Evolutionary conservation across 2,329 filamentous ascomycete genomes (phyloP), one percentile per base, ranked within the genome.

Genomic region (Claviceps monticola): DNA sequence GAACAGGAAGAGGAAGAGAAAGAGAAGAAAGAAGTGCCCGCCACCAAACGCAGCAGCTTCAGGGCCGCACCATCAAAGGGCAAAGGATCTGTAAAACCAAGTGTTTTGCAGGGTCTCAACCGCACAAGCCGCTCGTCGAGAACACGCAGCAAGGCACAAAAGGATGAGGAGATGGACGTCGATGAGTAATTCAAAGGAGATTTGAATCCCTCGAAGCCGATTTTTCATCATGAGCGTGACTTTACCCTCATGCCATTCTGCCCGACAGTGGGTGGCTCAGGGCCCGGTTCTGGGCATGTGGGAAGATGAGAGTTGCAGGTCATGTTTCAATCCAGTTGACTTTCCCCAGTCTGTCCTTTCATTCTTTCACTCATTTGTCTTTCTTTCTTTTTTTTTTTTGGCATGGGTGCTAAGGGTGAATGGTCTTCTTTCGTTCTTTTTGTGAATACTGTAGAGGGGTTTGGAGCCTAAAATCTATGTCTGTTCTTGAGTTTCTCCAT

Each of bases 91-190:
- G 53, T 58, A 49, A 65, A 67, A 55, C 53, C 61, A 21, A 62
- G 53, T 44, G 57, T 53, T 13, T 42, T 57, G n/a, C 51, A 60
- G 1, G 56, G 56, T 47, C 36, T 52, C 3, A 58, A 55, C 36
- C 59, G 59, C 49, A 46, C 56, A 51, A 55, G 56, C 26, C 61
- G 59, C 54, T 51, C 60, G 26, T 50, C 59, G 17, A 60, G 64
- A 48, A 50, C 58, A 9, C 60, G 64, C 6, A 56, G 55, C 7
- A 58, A 56, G 43, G 43, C 54, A 34, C 57, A 59, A 36, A 65
- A 59, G 55, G 52, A 57, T 17, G 60, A 60, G 13, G 63, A 64
- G 17, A 68, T 69, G 66, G 66, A 68, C 8, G 54, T 66, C 38
- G 66, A 69, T 51, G 60, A 63, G 36, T 63, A 63, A 29, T 48